phyloP scores from a whole-genome alignment of 805 yeast genomes.

The Martiniozyma abietophila region DNA sequence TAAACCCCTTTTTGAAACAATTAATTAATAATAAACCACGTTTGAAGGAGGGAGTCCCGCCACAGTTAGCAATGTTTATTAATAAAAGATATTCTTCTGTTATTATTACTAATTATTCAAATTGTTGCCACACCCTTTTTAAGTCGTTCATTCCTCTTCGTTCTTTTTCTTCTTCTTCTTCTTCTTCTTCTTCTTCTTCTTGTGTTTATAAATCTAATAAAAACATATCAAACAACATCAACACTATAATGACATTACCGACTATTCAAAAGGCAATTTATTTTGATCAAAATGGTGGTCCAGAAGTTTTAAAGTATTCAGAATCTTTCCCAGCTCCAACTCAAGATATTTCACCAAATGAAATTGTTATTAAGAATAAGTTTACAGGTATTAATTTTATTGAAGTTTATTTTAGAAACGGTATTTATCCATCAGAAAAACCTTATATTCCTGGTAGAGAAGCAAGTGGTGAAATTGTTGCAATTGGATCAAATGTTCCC shows the following conservation, averaged over 20 bases:
- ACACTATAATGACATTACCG: constrained; percentile 30
- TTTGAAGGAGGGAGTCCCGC: no score
- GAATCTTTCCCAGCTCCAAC: constrained; percentile 49
- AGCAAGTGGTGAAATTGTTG: constrained; percentile 61
- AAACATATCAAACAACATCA: constrained; percentile 7
- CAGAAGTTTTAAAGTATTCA: constrained; percentile 50
- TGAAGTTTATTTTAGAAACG: constrained; percentile 75
- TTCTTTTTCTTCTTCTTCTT: not conserved
- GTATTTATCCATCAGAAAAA: constrained; percentile 51
- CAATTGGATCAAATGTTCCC: constrained; percentile 54
- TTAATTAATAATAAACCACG: no score
- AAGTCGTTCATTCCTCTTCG: no score
- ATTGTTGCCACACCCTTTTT: no score
- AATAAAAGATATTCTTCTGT: no score
- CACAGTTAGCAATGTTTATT: no score
- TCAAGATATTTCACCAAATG: constrained; percentile 35
- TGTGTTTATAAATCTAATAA: no score
- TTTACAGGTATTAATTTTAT: constrained; percentile 78
- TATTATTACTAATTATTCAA: no score
- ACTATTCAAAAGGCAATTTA: constrained; percentile 45
- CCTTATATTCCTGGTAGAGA: constrained; percentile 68
- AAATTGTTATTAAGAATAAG: constrained; percentile 61
- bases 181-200: no score
- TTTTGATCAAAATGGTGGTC: constrained; percentile 46
- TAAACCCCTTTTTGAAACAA: no score